These are phyloP conservation scores for Pythium pyrilobum DNA, from an alignment of 352 stramenopile species.

Conservation along the genomic window DNA sequence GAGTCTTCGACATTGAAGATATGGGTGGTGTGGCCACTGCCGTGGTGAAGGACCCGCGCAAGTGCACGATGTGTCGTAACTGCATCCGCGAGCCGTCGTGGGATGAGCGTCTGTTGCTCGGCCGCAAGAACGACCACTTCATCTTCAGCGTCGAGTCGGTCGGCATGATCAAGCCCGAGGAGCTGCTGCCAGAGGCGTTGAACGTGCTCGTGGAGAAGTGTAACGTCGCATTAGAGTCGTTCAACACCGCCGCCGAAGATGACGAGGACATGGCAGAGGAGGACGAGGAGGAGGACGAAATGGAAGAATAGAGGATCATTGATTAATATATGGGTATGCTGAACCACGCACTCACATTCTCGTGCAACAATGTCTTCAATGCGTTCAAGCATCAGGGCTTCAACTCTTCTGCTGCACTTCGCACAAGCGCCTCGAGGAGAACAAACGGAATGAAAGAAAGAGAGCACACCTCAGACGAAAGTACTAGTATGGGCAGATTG, in stretches of 20 bases:
- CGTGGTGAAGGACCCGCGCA: conserved; percentile 79
- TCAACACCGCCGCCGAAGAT: conserved; percentile 46
- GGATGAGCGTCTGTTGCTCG: conserved; percentile 88
- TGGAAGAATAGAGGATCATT: conserved; percentile 45
- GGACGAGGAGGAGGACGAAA: conserved; percentile 34
- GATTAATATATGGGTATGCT: conserved; percentile 23
- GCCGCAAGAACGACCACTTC: conserved; percentile 93
- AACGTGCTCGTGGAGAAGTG: conserved; percentile 82
- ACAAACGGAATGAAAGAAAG: too few species aligned
- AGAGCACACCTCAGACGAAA: too few species aligned
- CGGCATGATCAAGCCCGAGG: conserved; percentile 83
- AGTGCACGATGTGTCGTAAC: conserved; percentile 96
- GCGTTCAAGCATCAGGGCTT: too few species aligned
- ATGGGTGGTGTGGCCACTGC: conserved; percentile 60
- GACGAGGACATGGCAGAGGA: conserved; percentile 47
- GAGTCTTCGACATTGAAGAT: conserved; percentile 92
- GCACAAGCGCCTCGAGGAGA: neutral
- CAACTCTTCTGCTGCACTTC: neutral
- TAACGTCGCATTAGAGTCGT: conserved; percentile 77
- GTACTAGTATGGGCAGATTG: too few species aligned
- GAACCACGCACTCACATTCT: too few species aligned
- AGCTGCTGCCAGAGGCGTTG: conserved; percentile 72
- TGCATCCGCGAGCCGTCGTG: conserved; percentile 90
- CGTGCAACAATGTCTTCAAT: too few species aligned
- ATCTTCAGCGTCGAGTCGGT: conserved; percentile 91